phyloP scores from a whole-genome alignment of 345 rosid genomes.

The Triadica sebifera region DNA sequence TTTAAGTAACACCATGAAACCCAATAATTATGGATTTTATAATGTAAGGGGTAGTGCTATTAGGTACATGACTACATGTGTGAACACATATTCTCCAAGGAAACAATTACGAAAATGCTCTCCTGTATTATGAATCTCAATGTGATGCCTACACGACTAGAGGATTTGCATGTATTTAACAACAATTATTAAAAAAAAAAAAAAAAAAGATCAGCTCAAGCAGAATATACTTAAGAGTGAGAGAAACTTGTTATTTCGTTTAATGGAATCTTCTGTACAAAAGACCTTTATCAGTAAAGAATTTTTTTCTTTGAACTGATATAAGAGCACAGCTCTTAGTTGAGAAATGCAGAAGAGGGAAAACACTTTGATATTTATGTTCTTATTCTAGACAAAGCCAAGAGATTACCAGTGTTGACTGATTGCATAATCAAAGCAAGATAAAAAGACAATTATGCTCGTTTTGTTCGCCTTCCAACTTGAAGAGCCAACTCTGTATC shows the following conservation, averaged over 20 bases:
- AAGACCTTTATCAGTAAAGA: neutral
- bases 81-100: neutral
- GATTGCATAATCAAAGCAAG: neutral
- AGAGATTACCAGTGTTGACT: neutral
- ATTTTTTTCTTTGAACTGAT: neutral
- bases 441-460: slow-evolving; percentile 47
- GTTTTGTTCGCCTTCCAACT: slow-evolving; percentile 88
- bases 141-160: neutral
- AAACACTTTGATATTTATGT: neutral
- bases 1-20: neutral
- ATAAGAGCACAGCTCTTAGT: too few species aligned
- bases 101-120: neutral
- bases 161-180: too few species aligned
- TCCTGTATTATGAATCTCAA: neutral
- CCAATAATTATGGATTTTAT: neutral
- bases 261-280: neutral
- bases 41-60: too few species aligned
- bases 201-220: neutral
- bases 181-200: neutral
- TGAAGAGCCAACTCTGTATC: slow-evolving; percentile 85
- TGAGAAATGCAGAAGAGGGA: too few species aligned
- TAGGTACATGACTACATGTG: neutral
- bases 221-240: neutral
- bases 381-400: neutral
- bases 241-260: neutral